Percentiles rank a stretch among this genome's conserved stretches.
Conservation (phyloP, 2,329 filamentous ascomycete species). For the Celoporthe dispersa region DNA sequence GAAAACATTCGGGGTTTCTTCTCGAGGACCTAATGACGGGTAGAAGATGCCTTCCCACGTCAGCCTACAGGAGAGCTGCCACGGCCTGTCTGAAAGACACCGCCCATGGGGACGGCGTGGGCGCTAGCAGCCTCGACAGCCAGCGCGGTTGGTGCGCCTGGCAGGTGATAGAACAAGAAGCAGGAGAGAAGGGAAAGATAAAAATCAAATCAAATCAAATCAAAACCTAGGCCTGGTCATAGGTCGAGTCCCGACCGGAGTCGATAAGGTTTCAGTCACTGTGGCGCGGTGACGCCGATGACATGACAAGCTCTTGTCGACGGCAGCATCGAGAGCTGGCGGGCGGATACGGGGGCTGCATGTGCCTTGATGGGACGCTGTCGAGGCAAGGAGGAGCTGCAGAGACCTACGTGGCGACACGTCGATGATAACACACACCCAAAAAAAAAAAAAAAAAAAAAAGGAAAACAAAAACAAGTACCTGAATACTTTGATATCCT, state of each 20-base stretch:
- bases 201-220: neutral
- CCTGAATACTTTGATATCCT: neutral
- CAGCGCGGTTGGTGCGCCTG: neutral
- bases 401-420: neutral
- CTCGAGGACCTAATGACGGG: slow-evolving; percentile 8
- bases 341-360: neutral
- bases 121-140: neutral
- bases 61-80: neutral
- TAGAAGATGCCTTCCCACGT: slow-evolving; percentile 4
- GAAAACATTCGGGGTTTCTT: slow-evolving; percentile 23
- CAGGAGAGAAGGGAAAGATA: neutral
- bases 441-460: no score
- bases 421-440: neutral
- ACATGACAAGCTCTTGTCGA: neutral
- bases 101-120: neutral
- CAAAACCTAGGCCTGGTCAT: no score
- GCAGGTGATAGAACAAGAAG: neutral
- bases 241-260: neutral
- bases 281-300: neutral
- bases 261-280: neutral
- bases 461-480: no score
- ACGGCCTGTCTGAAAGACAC: neutral
- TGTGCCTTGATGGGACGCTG: slow-evolving; percentile 1
- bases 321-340: neutral
- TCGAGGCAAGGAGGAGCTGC: neutral